Percentiles rank a stretch among this genome's conserved stretches.
Evolutionary conservation across 2,329 filamentous ascomycete species (phyloP).

Genomic region (Aspergillus sp.): DNA sequence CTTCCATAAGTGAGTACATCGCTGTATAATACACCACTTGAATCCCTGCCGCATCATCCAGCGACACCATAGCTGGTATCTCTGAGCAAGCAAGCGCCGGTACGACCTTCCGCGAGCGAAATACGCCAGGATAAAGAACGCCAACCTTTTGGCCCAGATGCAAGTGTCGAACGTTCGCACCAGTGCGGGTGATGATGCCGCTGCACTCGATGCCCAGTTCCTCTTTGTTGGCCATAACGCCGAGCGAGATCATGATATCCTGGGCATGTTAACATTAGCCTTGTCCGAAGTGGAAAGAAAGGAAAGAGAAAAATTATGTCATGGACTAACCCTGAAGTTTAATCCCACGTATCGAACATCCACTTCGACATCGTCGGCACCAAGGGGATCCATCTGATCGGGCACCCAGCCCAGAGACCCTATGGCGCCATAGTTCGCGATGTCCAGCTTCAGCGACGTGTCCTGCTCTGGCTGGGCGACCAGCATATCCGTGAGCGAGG

Average conservation of each 20-base stretch:
- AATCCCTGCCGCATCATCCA: constrained; percentile 20
- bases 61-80: constrained; percentile 11
- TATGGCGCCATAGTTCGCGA: background rate
- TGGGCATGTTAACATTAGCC: background rate
- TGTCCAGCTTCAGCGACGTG: background rate
- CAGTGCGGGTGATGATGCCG: constrained; percentile 32
- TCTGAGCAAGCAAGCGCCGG: constrained; percentile 2
- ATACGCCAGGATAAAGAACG: background rate
- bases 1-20: constrained; percentile 20
- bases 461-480: background rate
- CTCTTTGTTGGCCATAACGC: constrained; percentile 24
- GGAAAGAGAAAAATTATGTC: background rate
- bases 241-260: constrained; percentile 27
- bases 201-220: constrained; percentile 32
- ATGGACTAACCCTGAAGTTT: background rate
- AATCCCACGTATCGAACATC: background rate
- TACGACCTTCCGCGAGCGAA: background rate
- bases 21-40: constrained; percentile 14
- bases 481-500: background rate
- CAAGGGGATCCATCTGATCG: background rate
- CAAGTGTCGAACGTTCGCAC: constrained; percentile 11
- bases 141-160: background rate
- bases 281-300: background rate
- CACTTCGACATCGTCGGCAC: background rate
- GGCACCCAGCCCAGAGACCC: background rate